Evolutionary conservation across 768 basidiomycete genomes (phyloP), one percentile per base, ranked within the genome.

Genomic region (Kwoniella shandongensis): DNA sequence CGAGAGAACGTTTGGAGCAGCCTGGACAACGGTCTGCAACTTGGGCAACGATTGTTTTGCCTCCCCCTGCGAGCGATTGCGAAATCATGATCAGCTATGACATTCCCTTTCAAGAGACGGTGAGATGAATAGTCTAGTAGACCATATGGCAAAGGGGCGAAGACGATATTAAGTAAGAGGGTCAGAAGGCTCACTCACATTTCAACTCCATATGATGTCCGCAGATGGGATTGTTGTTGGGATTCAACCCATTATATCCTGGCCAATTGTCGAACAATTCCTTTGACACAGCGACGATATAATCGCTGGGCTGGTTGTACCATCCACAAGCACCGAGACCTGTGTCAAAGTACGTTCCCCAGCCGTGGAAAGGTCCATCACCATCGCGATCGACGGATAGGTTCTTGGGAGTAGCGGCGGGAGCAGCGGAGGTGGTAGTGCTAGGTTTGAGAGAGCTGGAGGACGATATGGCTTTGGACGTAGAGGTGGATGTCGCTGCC

Each of bases 181-280:
- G 20, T 3, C 7, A 12, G 32, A 27, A 41, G 36, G 45, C 48
- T 39, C 10, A 66, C 64, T 60, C 47, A 69, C 68, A 67, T 17
- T 61, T 62, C 25, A 72, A 62, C 12, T 57, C 39, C 11, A 70
- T 39, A 38, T 72, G 65, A 23, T 60, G 59, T 13, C 66, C 68
- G 32, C 71, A 70, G 42, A 73, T 66, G 18, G 68, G 64, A 50
- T 68, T 66, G 44, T 64, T 52, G 51, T 73, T 73, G 2, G 71
- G 71, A 53, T 73, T 73, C 35, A 57, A 35, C 3, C 62, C 68
- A 36, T 60, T 67, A 25, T 65, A 65, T 44, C 66, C 63, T 27
- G 71, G 68, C 68, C 68, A 73, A 41, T 60, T 60, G 48, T 70
- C 61, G 40, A 63, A 68, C 22, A 73, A 50, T 18, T 66, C 51